phyloP scores from a whole-genome alignment of 2,329 filamentous ascomycete species.

The Dothidotthia symphoricarpi region DNA sequence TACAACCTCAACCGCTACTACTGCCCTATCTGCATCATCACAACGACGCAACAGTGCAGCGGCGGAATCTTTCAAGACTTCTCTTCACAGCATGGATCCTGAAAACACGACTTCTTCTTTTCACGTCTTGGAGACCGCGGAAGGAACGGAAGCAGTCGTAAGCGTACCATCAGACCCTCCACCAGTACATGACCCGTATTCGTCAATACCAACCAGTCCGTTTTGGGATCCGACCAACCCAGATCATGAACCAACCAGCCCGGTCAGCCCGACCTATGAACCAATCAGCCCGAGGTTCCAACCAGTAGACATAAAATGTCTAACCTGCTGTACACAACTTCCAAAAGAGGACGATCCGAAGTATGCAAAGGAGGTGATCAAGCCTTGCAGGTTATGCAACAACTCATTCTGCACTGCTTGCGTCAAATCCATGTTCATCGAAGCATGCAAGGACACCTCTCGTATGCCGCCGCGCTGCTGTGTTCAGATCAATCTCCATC shows the following conservation, averaged over 20 bases:
- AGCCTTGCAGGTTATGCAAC: slow-evolving; percentile 36
- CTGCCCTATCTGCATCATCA: neutral
- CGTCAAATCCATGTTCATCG: slow-evolving; percentile 44
- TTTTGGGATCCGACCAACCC: too few species aligned
- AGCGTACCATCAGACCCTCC: slow-evolving; percentile 9
- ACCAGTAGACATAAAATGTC: slow-evolving; percentile 19
- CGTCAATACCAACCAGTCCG: too few species aligned
- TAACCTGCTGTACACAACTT: slow-evolving; percentile 22
- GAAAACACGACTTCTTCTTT: neutral
- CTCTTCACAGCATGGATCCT: slow-evolving; percentile 1
- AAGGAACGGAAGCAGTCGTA: slow-evolving; percentile 2
- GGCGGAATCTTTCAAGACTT: neutral
- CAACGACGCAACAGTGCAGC: slow-evolving; percentile 19
- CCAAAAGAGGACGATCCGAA: slow-evolving; percentile 7
- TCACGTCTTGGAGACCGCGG: neutral
- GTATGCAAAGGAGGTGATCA: slow-evolving; percentile 8
- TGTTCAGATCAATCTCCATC: slow-evolving; percentile 44
- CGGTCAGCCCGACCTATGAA: too few species aligned
- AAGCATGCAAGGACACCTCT: slow-evolving; percentile 40
- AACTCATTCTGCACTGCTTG: slow-evolving; percentile 40
- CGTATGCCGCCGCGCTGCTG: slow-evolving; percentile 52
- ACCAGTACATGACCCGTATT: too few species aligned
- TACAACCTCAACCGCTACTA: slow-evolving; percentile 1
- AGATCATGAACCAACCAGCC: too few species aligned
- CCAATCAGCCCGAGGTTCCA: too few species aligned